phyloP scores from a whole-genome alignment of 805 yeast species.

The Myxozyma lipomycoides region DNA sequence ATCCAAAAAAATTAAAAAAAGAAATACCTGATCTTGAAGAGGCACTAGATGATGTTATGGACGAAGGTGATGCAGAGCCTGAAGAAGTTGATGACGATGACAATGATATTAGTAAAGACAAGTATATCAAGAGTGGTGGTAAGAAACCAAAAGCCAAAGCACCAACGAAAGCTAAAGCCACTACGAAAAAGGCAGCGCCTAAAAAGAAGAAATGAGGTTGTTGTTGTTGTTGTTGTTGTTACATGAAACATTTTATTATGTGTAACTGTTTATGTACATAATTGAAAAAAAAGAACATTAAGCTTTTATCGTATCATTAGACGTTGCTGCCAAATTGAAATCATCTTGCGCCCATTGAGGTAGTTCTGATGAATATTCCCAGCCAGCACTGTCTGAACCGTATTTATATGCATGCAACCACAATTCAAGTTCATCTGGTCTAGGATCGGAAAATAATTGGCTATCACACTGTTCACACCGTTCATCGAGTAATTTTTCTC shows the following conservation, averaged over 20 bases:
- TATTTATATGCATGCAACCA: constrained; percentile 88
- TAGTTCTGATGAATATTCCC: constrained; percentile 71
- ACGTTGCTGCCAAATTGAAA: constrained; percentile 1
- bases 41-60: constrained; percentile 46
- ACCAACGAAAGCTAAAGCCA: constrained; percentile 8
- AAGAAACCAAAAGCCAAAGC: constrained; percentile 24
- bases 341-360: constrained; percentile 71
- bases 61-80: constrained; percentile 46
- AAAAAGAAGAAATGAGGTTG: constrained; percentile 2
- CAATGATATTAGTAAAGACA: constrained; percentile 53
- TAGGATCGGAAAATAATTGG: constrained; percentile 80
- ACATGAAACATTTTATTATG: too few relatives aligned
- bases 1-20: constrained; percentile 36
- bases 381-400: constrained; percentile 37
- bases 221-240: too few relatives aligned
- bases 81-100: constrained; percentile 44
- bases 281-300: neutral
- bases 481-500: constrained; percentile 61
- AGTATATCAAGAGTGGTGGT: constrained; percentile 49
- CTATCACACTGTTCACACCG: constrained; percentile 64
- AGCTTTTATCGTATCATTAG: too few relatives aligned
- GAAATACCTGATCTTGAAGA: constrained; percentile 63
- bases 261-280: too few relatives aligned
- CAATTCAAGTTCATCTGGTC: constrained; percentile 76
- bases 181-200: neutral